Evolutionary conservation across 495 filamentous ascomycete genomes (phyloP), one percentile per base, ranked within the genome.

Genomic region (Penicillium daleae): DNA sequence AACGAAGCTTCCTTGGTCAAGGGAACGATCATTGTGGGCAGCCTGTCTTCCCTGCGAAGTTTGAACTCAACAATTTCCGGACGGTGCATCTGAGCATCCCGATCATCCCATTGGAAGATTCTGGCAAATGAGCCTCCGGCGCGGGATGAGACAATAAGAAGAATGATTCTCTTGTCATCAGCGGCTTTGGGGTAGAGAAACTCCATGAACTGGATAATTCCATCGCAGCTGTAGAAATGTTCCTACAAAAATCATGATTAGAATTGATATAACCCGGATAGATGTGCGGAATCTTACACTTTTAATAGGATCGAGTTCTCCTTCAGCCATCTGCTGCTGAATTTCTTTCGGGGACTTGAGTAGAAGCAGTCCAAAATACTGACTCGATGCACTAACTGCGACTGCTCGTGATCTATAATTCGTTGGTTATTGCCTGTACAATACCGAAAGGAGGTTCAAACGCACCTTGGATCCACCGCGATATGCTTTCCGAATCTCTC

Each of bases 151-250:
- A 97, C 80, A 5, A 97, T 72, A 29, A 97, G 78, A 9, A 97
- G 79, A 35, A 96, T 89, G 44, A 96, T 89, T 39, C 82, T 80
- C 17, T 83, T 74, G 54, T 90, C 85, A 60, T 87, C 84, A 22
- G 70, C 67, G 10, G 82, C 68, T 6, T 81, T 81, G 6, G 93
- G 90, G 60, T 91, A 86, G 6, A 99, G 84, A 62, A 98, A 99
- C 32, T 93, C 90, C 78, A 97, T 89, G 66, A 92, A 90, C 58
- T 93, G 76, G 35, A 98, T 92, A 15, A 87, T 80, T 1, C 94
- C 93, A 24, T 87, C 83, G 13, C 21, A 37, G 7, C 21, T 50
- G 24, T 31, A 59, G 27, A 17, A 44, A 40, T 26, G 31, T 42
- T 52, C 55, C 29, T 42, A 33, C 59, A n/a, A 19, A 5, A 37